Conservation (phyloP, 2,329 filamentous ascomycete species). For the Sporothrix mexicana region DNA sequence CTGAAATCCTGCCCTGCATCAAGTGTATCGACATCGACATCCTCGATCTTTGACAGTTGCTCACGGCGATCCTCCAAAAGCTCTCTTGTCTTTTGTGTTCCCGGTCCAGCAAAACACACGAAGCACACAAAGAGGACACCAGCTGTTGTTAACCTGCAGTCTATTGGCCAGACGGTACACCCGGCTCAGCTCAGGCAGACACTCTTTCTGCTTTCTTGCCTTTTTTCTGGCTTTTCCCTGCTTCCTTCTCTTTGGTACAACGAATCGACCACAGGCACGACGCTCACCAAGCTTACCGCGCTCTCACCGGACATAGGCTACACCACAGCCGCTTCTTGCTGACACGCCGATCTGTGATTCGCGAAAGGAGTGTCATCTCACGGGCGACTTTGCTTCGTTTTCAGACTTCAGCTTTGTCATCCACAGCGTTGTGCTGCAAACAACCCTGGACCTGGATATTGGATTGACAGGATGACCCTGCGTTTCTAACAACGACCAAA, state of each 20-base stretch:
- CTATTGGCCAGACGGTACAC: background rate
- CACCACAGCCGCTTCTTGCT: slow-evolving; percentile 19
- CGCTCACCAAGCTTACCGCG: background rate
- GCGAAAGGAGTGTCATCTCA: background rate
- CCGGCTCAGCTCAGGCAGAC: slow-evolving; percentile 18
- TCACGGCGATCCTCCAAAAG: background rate
- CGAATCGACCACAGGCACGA: background rate
- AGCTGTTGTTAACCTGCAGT: background rate
- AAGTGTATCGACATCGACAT: background rate
- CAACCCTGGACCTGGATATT: background rate
- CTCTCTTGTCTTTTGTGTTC: background rate
- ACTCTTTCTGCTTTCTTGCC: background rate
- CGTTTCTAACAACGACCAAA: background rate
- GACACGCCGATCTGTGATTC: background rate
- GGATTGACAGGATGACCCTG: slow-evolving; percentile 21
- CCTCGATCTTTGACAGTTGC: background rate
- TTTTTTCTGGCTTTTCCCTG: too few species aligned
- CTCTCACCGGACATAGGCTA: background rate
- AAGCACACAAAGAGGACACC: background rate
- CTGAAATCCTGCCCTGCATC: too few species aligned
- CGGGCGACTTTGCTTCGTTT: background rate
- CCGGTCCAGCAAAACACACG: background rate
- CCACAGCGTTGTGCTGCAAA: background rate
- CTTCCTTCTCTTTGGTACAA: background rate
- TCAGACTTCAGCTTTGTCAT: background rate